Evolutionary conservation across 1,284 basidiomycete species (phyloP).

Genomic region (Xerocomus nothofagi): DNA sequence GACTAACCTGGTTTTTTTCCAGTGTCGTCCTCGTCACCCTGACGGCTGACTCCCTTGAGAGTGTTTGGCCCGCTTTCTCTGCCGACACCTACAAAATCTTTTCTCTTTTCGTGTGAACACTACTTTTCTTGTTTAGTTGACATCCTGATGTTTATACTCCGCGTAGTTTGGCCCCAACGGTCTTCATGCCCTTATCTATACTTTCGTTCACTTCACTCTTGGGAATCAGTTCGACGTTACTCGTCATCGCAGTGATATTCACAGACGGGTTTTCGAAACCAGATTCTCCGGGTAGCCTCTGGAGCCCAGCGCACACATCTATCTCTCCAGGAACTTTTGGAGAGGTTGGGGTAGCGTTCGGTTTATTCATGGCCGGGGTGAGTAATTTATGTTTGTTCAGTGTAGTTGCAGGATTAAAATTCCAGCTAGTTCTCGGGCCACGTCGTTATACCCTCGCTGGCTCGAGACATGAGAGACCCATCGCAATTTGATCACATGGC

Average conservation of each 20-base stretch:
- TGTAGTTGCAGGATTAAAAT: neutral
- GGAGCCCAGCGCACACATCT: conserved; percentile 73
- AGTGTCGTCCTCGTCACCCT: conserved; percentile 85
- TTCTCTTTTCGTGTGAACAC: conserved; percentile 67
- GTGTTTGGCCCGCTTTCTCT: conserved; percentile 67
- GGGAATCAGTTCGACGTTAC: conserved; percentile 77
- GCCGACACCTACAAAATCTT: conserved; percentile 74
- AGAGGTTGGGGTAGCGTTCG: conserved; percentile 77
- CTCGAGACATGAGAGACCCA: conserved; percentile 88
- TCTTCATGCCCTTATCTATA: conserved; percentile 80
- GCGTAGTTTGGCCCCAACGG: conserved; percentile 73
- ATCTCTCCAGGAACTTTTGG: conserved; percentile 53
- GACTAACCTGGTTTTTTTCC: conserved; percentile 1
- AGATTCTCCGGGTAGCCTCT: conserved; percentile 81
- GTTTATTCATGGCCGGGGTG: conserved; percentile 94
- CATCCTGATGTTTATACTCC: conserved; percentile 1
- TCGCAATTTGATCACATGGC: conserved; percentile 82
- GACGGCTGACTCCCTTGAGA: conserved; percentile 82
- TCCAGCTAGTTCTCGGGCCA: conserved; percentile 80
- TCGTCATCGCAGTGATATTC: conserved; percentile 79
- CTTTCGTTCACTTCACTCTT: conserved; percentile 86
- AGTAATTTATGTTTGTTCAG: conserved; percentile 27
- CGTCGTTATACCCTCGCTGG: conserved; percentile 88
- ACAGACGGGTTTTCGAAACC: conserved; percentile 82
- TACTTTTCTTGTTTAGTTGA: neutral